Base-by-base conservation (phyloP, 352 stramenopile genomes). In the Pythium periplocum region DNA sequence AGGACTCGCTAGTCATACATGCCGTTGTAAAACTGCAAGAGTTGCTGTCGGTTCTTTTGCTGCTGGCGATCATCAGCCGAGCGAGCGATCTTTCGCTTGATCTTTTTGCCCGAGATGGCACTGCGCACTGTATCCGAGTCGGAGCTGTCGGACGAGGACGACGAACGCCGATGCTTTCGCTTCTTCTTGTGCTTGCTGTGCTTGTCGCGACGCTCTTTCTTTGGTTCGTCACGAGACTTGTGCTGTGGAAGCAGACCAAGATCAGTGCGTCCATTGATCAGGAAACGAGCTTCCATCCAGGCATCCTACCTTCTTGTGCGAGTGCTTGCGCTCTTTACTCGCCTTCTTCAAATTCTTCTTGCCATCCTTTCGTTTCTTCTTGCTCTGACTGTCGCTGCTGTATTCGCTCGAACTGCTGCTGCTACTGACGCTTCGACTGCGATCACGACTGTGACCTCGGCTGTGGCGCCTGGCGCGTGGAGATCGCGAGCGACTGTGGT, bases 11-110 rank as follows among this genome's bases (percentile, higher is more conserved):
- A 93, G 60, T 93, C 83, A 51, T 87, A 87, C 78, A 93, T 91
- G 32, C 76, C 76, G 56, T 93, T 93, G 74, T 93, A 93, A 48
- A 93, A 91, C 62, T 92, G 78, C 41, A 93, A 69, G 30, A 93
- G 59, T 55, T 93, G 71, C 52, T 88, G 76, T 3, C 83, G 75
- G 56, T 85, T 90, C 55, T 80, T 83, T 61, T 90, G 64, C 52
- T 73, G 65, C 54, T 87, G 69, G 53, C 81, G 31, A 60, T 93
- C 83, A 9, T 66, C 62, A 0, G 71, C 73, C 32, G 78, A 76
- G 35, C 71, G 68, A 42, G 66, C 69, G 49, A 93, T 57, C 53
- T 90, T 87, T 52, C 83, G 77, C 54, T 92, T 90, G 62, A 93
- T 90, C 59, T 93, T 93, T 56, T 93, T 93, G 44, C 83, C 83